phyloP scores from a whole-genome alignment of 176 grass and related monocot species.

The Zoysia japonica region DNA sequence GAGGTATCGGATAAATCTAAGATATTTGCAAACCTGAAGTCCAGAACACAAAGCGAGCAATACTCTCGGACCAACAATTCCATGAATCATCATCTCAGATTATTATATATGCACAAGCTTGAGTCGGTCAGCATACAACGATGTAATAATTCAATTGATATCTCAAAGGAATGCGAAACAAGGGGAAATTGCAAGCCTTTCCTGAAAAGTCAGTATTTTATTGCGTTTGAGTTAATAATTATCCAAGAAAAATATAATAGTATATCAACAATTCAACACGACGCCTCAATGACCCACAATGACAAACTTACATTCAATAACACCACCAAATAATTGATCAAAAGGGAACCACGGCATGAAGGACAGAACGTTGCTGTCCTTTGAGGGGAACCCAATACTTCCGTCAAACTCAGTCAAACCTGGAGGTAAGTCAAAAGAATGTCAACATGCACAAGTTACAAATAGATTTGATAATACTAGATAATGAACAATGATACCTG shows the following conservation, averaged over 20 bases:
- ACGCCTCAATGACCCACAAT: neutral
- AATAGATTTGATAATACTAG: neutral
- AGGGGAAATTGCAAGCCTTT: neutral
- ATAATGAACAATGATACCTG: constrained; percentile 42
- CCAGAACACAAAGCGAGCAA: constrained; percentile 3
- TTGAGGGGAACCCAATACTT: constrained; percentile 3
- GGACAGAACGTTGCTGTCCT: neutral
- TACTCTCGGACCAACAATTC: constrained; percentile 9
- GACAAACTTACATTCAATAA: constrained; percentile 23
- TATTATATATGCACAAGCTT: neutral
- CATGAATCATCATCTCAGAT: constrained; percentile 18
- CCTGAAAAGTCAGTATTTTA: constrained; percentile 3
- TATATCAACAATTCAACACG: neutral
- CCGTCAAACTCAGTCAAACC: constrained; percentile 30
- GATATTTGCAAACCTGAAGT: neutral
- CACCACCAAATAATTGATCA: neutral
- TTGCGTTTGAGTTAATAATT: neutral
- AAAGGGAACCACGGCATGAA: constrained; percentile 10
- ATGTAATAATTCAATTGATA: constrained; percentile 1
- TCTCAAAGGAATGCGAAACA: constrained; percentile 9
- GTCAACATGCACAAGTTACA: constrained; percentile 8
- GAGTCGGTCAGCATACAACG: neutral
- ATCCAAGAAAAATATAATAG: neutral
- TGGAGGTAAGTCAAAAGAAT: constrained; percentile 6
- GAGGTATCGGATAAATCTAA: constrained; percentile 3